Evolutionary conservation across 495 filamentous ascomycete genomes (phyloP).

Genomic region (Rusavskia elegans): DNA sequence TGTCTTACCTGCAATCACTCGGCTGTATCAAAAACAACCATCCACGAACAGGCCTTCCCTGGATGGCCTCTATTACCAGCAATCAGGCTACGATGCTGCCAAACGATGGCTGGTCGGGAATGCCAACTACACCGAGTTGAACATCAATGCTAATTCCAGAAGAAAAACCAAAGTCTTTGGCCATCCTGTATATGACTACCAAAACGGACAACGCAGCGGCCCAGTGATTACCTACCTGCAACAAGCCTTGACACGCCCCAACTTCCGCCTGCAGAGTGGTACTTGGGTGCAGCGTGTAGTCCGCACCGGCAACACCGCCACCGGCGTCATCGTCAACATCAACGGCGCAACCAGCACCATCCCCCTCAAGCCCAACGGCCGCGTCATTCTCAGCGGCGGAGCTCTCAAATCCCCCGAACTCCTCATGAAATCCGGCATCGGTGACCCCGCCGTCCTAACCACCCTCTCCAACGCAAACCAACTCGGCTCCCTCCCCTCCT

Average conservation of each 20-base stretch:
- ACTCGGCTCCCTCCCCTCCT: conserved; percentile 5
- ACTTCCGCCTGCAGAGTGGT: conserved; percentile 53
- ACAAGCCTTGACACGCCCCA: conserved; percentile 37
- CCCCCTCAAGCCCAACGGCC: conserved; percentile 41
- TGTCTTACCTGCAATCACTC: conserved; percentile 36
- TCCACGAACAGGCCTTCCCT: conserved; percentile 50
- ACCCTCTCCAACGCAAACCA: conserved; percentile 13
- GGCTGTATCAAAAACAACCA: conserved; percentile 53
- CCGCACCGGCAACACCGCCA: conserved; percentile 42
- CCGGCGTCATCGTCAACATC: conserved; percentile 51
- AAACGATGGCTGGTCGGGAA: conserved; percentile 33
- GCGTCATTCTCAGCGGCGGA: conserved; percentile 54
- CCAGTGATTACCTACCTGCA: conserved; percentile 62
- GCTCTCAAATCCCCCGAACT: conserved; percentile 62
- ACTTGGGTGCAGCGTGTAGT: conserved; percentile 50
- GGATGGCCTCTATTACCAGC: conserved; percentile 54
- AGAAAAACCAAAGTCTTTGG: conserved; percentile 52
- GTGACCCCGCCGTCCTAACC: conserved; percentile 18
- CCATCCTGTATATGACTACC: conserved; percentile 55
- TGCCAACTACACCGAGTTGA: conserved; percentile 46
- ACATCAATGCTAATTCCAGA: conserved; percentile 41
- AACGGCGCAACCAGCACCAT: conserved; percentile 44
- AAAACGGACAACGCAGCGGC: conserved; percentile 49
- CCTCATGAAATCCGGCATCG: conserved; percentile 50
- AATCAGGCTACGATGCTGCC: conserved; percentile 47